Conservation (phyloP, 2,329 filamentous ascomycete species). For the Geoglossum cookeanum region DNA sequence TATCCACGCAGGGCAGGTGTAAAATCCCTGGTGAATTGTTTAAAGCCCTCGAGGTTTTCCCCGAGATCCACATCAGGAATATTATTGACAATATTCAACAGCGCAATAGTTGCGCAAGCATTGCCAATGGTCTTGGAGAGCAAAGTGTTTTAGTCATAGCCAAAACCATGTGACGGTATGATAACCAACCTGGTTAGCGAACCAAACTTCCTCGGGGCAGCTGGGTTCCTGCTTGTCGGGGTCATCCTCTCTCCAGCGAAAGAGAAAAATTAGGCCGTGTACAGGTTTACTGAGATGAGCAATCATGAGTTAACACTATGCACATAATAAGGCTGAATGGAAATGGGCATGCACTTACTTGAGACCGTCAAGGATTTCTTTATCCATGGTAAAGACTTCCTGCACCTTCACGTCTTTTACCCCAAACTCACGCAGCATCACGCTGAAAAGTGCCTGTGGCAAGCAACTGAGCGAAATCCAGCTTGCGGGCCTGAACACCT, state of each 20-base stretch:
- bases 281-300: constrained; percentile 43
- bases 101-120: constrained; percentile 77
- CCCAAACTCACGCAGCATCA: constrained; percentile 62
- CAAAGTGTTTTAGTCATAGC: not conserved
- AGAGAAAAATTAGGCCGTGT: constrained; percentile 78
- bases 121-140: constrained; percentile 49
- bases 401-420: constrained; percentile 53
- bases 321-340: not conserved
- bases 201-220: constrained; percentile 59
- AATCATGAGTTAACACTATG: not conserved
- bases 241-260: constrained; percentile 47
- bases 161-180: not conserved
- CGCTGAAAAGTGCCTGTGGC: constrained; percentile 59
- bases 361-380: constrained; percentile 25
- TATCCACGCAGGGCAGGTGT: constrained; percentile 57
- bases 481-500: not conserved
- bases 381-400: constrained; percentile 58
- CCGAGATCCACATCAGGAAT: constrained; percentile 47
- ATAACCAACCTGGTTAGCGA: constrained; percentile 64
- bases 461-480: constrained; percentile 7
- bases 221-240: constrained; percentile 29
- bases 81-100: constrained; percentile 91
- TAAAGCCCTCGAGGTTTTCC: constrained; percentile 51
- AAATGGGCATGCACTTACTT: not conserved
- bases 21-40: constrained; percentile 47